Base-by-base conservation (phyloP, 352 stramenopile species). In the Globisporangium paddicum region DNA sequence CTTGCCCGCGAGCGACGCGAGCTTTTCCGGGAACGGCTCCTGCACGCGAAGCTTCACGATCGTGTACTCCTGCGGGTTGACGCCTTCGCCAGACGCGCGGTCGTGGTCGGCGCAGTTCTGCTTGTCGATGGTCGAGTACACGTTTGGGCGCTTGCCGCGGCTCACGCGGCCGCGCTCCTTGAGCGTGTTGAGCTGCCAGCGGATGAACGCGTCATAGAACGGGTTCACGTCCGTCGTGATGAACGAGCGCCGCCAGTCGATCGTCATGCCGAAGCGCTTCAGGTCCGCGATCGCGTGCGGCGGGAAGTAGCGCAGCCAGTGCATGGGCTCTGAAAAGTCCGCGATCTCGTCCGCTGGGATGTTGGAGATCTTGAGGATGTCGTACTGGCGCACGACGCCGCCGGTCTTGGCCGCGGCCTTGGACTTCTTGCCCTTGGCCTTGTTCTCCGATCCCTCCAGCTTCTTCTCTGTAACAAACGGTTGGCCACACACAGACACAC, bases 41-140 rank as follows among this genome's bases (percentile, higher is more conserved):
- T 94, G 72, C 37, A 96, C 94, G 53, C 89, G 77, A 16, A 99
- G 81, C 82, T 99, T 99, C 66, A 99, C 96, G 60, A 99, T 79
- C 49, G 98, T 99, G 82, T 99, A 99, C 75, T 99, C 97, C 75
- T 99, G 97, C 0, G 98, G 97, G 32, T 89, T 86, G n/a, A 99
- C 97, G 51, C 97, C 97, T 79, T 99, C 97, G 45, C 98, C 98
- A 35, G 93, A 97, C 3, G 92, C 95, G 42, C 98, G 92, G 71
- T 99, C 97, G 77, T 99, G 98, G 77, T 99, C 97, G 0, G 97
- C 96, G 70, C 98, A 99, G 46, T 97, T 98, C 66, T 99, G 98
- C 64, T 96, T 95, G 74, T 99, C 97, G 35, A 99, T 63, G 34
- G 98, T 92, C 30, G 96, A 99, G 79, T 96, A 99, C 16, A 99